Evolutionary conservation across 176 grass and related monocot genomes (phyloP).

Genomic region (Stipa capillata): DNA sequence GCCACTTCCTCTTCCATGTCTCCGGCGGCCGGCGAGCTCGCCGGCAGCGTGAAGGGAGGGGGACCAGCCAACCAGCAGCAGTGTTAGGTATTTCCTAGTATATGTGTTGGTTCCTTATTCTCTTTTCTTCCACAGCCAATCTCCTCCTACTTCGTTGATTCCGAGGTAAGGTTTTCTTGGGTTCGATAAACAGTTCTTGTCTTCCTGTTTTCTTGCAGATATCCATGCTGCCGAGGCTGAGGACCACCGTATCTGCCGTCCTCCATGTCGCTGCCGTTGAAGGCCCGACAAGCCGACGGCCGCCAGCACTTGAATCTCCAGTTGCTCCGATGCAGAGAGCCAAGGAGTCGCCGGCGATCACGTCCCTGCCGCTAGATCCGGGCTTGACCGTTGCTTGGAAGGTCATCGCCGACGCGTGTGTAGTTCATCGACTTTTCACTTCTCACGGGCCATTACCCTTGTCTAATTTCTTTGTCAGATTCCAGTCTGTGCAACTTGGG

Average conservation of each 20-base stretch:
- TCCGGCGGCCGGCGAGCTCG: neutral
- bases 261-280: neutral
- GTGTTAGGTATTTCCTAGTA: too few relatives aligned
- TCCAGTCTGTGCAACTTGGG: neutral
- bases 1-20: neutral
- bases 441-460: neutral
- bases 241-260: neutral
- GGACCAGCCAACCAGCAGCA: neutral
- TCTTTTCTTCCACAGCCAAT: neutral
- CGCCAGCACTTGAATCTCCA: neutral
- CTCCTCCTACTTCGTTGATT: too few relatives aligned
- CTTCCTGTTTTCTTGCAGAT: neutral
- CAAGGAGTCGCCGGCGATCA: neutral
- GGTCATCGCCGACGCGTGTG: neutral
- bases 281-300: neutral
- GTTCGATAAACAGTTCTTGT: neutral
- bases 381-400: neutral
- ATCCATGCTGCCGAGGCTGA: neutral
- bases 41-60: neutral
- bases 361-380: neutral
- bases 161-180: neutral
- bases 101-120: too few relatives aligned
- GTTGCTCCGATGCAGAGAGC: neutral
- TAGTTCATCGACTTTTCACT: too few relatives aligned
- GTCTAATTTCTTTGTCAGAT: neutral